Conservation (phyloP, 768 basidiomycete species). For the Fistulinella prunicolor region DNA sequence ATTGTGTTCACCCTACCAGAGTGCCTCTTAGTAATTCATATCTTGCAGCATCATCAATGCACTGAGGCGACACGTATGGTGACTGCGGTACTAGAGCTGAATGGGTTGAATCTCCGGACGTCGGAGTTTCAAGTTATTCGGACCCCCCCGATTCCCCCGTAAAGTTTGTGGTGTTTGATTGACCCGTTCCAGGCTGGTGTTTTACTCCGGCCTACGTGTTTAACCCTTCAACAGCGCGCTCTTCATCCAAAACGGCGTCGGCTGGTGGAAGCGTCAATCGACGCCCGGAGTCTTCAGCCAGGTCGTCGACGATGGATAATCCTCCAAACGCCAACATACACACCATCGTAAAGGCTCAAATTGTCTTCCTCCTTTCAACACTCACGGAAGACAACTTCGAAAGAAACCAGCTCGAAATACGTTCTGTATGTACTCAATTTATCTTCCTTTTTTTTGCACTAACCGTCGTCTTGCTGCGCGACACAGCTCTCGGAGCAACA, state of each 20-base stretch:
- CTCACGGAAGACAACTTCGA: slow-evolving; percentile 97
- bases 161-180: slow-evolving; percentile 20
- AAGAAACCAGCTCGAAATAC: slow-evolving; percentile 90
- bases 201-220: slow-evolving; percentile 31
- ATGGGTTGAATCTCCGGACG: slow-evolving; percentile 14
- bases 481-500: slow-evolving; percentile 91
- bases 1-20: no score
- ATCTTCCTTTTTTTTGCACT: slow-evolving; percentile 5
- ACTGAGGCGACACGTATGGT: no score
- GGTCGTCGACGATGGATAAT: slow-evolving; percentile 83
- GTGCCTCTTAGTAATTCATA: no score
- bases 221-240: slow-evolving; percentile 32
- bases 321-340: slow-evolving; percentile 82
- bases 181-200: slow-evolving; percentile 30
- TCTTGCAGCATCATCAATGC: no score
- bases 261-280: slow-evolving; percentile 63
- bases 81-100: not conserved
- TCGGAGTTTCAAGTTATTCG: slow-evolving; percentile 19
- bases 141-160: slow-evolving; percentile 4
- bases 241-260: slow-evolving; percentile 60
- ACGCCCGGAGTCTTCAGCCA: slow-evolving; percentile 73
- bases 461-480: slow-evolving; percentile 16
- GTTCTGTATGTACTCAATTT: slow-evolving; percentile 64
- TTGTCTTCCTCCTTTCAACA: slow-evolving; percentile 94
- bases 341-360: slow-evolving; percentile 94